A percentile compares a stretch with the other conserved stretches of the same genome.
Conservation (phyloP, 2,329 filamentous ascomycete genomes). For the Aspergillus proliferans region DNA sequence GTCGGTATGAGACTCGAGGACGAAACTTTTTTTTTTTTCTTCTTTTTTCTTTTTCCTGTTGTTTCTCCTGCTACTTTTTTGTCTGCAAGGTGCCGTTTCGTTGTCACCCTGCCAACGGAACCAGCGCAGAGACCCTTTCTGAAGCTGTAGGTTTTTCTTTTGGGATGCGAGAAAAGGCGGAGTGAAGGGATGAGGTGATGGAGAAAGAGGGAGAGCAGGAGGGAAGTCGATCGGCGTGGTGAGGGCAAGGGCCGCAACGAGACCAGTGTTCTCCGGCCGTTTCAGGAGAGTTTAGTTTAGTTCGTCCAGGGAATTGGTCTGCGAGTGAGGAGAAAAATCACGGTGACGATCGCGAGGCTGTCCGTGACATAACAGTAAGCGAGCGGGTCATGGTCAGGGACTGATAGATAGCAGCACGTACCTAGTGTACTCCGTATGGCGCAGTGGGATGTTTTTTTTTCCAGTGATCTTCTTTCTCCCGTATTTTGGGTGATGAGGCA, state of each 20-base stretch:
- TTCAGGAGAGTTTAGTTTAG: slow-evolving; percentile 2
- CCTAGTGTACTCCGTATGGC: not conserved
- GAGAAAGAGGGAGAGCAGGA: not conserved
- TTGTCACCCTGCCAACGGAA: slow-evolving; percentile 2
- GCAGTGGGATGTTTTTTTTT: not conserved
- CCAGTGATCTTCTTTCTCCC: not conserved
- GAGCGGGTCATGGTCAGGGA: not conserved
- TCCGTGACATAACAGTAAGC: slow-evolving; percentile 1
- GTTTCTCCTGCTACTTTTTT: not conserved
- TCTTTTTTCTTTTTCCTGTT: not conserved
- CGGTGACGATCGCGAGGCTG: slow-evolving; percentile 12
- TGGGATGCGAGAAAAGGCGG: slow-evolving; percentile 5
- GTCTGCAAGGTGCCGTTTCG: slow-evolving; percentile 8
- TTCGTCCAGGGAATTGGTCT: not conserved
- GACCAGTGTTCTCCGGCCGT: not conserved
- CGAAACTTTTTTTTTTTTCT: not conserved
- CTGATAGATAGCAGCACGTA: not conserved
- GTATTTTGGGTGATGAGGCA: not conserved
- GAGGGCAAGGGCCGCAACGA: not conserved
- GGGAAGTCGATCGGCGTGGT: not conserved
- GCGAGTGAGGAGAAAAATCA: slow-evolving; percentile 3
- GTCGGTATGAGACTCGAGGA: not conserved
- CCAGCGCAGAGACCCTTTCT: not conserved
- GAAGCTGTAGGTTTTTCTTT: no score
- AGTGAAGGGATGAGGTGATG: slow-evolving; percentile 4